These are phyloP conservation scores for Cavenderia fasciculata DNA, from an alignment of 78 protist genomes.

Conservation along the genomic window DNA sequence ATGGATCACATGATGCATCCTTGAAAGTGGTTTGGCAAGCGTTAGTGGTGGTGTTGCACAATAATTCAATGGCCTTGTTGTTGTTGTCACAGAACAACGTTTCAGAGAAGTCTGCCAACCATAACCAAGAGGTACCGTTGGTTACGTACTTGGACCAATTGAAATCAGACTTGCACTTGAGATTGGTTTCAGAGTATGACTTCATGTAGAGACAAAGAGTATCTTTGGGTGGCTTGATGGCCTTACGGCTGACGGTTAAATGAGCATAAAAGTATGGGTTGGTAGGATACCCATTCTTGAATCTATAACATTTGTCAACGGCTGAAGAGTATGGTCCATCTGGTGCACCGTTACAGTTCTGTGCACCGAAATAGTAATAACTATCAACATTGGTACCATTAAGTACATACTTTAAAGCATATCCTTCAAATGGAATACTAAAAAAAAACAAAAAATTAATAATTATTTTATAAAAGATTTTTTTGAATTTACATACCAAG, in stretches of 20 bases:
- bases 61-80: background rate
- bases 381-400: background rate
- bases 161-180: background rate
- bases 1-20: background rate
- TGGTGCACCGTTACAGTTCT: background rate
- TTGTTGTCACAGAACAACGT: background rate
- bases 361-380: background rate
- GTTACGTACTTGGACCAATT: conserved; percentile 15
- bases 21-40: background rate
- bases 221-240: background rate
- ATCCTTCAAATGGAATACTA: conserved; percentile 7
- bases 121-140: conserved; percentile 5
- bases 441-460: background rate
- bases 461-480: too few relatives aligned
- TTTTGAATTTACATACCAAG: background rate
- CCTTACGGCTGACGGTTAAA: background rate
- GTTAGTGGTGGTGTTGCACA: background rate
- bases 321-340: background rate
- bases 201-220: background rate
- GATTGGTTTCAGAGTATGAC: background rate
- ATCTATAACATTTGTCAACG: background rate
- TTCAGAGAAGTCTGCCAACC: background rate
- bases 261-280: conserved; percentile 6
- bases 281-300: background rate
- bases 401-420: background rate